Evolutionary conservation across 495 filamentous ascomycete species (phyloP), one percentile per base, ranked within the genome.

Genomic region (Jackrogersella multiformis): DNA sequence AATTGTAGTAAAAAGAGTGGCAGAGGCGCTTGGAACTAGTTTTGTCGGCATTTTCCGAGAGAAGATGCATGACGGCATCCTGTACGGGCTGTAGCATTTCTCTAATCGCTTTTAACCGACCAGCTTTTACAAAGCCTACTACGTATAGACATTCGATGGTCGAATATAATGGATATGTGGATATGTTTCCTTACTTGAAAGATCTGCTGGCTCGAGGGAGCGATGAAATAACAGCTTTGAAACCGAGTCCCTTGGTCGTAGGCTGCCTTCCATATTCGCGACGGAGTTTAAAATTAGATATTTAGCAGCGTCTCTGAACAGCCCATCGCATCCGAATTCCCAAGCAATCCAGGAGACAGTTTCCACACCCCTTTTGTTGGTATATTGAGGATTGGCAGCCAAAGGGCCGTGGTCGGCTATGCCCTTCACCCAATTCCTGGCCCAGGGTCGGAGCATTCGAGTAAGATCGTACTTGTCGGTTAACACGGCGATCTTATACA

Each of bases 381-480:
- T 13, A 30, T 30, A 7, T 7, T 7, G 7, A 3, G 3, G 3
- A 7, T 38, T 13, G 35, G 35, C 3, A 38, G 4, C 10, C 4
- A 15, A 38, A 9, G 35, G 35, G 12, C 10, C 35, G n/a, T 38
- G 3, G 4, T 4, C 12, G 4, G 2, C n/a, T 42, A 42, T 36
- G 52, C 15, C 24, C 3, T 24, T 53, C 12, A 52, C 23, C 64
- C 57, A 68, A 2, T 20, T 28, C 7, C n/a, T 0, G 8, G 26
- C 57, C 64, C 64, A 68, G 1, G 57, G 64, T n/a, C 41, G 49
- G 13, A 68, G 32, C 6, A 51, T 23, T 13, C 16, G 32, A 20
- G 64, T 61, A 16, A 68, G 64, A 23, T 61, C 51, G 34, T 68
- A 68, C 35, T 68, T 62, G 38, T 68, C 51, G 26, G 56, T 61